Conservation (phyloP, 176 grass and related monocot genomes). For the Triticum timopheevii region DNA sequence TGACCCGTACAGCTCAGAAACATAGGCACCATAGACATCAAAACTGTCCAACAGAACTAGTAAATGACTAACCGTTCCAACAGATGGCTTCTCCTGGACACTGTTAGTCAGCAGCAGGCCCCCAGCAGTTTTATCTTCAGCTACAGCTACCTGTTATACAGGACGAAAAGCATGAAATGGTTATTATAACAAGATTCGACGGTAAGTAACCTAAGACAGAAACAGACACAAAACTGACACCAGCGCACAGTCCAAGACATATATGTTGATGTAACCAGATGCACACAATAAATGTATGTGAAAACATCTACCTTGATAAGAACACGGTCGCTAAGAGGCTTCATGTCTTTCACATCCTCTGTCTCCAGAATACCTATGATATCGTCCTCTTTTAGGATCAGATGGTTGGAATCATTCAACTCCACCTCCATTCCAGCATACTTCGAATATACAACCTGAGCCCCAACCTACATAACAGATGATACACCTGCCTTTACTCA, state of each 20-base stretch:
- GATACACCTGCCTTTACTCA: neutral
- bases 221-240: neutral
- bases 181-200: neutral
- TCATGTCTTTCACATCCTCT: slow-evolving; percentile 69
- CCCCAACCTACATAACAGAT: slow-evolving; percentile 48
- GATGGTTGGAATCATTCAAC: slow-evolving; percentile 71
- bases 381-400: slow-evolving; percentile 83
- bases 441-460: slow-evolving; percentile 70
- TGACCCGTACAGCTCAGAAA: neutral
- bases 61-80: slow-evolving; percentile 59
- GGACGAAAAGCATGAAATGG: neutral
- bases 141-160: slow-evolving; percentile 64
- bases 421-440: slow-evolving; percentile 89
- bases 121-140: slow-evolving; percentile 72
- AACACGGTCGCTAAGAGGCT: slow-evolving; percentile 66
- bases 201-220: neutral
- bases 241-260: neutral
- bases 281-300: neutral
- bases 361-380: slow-evolving; percentile 74
- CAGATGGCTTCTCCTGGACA: slow-evolving; percentile 76
- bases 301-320: slow-evolving; percentile 57
- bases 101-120: slow-evolving; percentile 68
- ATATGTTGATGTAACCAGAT: neutral
- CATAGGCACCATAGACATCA: neutral
- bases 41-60: neutral